These are phyloP conservation scores for Lycium ferocissimum DNA, from an alignment of 257 asterid genomes.

Conservation along the genomic window DNA sequence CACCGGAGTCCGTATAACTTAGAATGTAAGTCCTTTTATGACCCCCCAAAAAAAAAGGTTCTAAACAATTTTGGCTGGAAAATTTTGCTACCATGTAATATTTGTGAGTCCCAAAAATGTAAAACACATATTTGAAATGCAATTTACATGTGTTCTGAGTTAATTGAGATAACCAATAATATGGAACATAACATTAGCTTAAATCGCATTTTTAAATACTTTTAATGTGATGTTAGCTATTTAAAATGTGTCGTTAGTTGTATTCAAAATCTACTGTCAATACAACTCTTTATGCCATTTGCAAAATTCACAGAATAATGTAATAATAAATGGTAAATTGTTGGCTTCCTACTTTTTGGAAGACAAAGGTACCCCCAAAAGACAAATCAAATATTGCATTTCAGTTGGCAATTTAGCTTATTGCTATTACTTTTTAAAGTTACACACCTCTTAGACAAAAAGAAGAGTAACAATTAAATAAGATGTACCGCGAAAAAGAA, in stretches of 20 bases:
- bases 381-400: neutral
- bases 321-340: neutral
- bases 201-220: too few species aligned
- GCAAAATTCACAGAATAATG: neutral
- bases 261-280: neutral
- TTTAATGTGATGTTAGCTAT: neutral
- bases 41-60: too few species aligned
- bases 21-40: too few species aligned
- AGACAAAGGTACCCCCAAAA: neutral
- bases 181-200: too few species aligned
- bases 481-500: neutral
- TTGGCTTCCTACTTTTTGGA: neutral
- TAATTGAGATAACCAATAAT: too few species aligned
- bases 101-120: too few species aligned
- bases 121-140: too few species aligned
- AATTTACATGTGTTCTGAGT: too few species aligned
- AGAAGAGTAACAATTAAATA: neutral
- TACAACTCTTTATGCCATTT: neutral
- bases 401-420: neutral
- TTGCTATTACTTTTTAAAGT: neutral
- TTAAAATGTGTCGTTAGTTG: neutral
- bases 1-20: too few species aligned
- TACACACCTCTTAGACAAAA: neutral
- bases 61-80: too few species aligned
- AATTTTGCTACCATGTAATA: too few species aligned